Percentiles rank a stretch among this genome's conserved stretches.
Conservation (phyloP, 768 basidiomycete species). For the Chlorophyllum brunneum region DNA sequence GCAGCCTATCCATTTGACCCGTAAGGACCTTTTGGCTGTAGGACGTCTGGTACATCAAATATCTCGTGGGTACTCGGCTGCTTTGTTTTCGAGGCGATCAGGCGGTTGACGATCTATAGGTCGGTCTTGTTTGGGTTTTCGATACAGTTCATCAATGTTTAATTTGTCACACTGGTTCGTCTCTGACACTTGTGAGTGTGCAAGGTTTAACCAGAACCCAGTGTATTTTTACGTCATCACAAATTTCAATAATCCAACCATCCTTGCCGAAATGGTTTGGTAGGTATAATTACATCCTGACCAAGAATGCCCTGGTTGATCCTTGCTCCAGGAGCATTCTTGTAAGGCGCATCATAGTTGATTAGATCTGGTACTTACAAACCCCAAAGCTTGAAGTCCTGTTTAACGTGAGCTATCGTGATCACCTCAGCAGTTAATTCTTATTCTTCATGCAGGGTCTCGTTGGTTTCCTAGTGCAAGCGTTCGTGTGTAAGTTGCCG, state of each 20-base stretch:
- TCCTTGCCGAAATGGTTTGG: slow-evolving; percentile 43
- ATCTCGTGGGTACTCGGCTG: slow-evolving; percentile 30
- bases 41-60: slow-evolving; percentile 52
- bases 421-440: background rate
- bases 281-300: slow-evolving; percentile 19
- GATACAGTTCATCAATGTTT: slow-evolving; percentile 52
- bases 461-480: slow-evolving; percentile 53
- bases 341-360: slow-evolving; percentile 22
- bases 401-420: slow-evolving; percentile 41
- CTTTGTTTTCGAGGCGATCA: background rate
- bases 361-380: background rate
- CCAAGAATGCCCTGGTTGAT: slow-evolving; percentile 2
- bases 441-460: slow-evolving; percentile 33
- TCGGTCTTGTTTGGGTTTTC: slow-evolving; percentile 42
- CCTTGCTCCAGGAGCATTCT: slow-evolving; percentile 42
- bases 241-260: slow-evolving; percentile 42
- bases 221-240: slow-evolving; percentile 53
- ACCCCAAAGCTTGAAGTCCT: slow-evolving; percentile 46
- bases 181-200: background rate
- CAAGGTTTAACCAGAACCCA: slow-evolving; percentile 18
- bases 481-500: slow-evolving; percentile 24
- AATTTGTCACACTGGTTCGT: slow-evolving; percentile 49
- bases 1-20: slow-evolving; percentile 9
- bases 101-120: slow-evolving; percentile 26
- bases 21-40: slow-evolving; percentile 14